Evolutionary conservation across 1,284 basidiomycete species (phyloP).

Genomic region (Apiotrichum gamsii): DNA sequence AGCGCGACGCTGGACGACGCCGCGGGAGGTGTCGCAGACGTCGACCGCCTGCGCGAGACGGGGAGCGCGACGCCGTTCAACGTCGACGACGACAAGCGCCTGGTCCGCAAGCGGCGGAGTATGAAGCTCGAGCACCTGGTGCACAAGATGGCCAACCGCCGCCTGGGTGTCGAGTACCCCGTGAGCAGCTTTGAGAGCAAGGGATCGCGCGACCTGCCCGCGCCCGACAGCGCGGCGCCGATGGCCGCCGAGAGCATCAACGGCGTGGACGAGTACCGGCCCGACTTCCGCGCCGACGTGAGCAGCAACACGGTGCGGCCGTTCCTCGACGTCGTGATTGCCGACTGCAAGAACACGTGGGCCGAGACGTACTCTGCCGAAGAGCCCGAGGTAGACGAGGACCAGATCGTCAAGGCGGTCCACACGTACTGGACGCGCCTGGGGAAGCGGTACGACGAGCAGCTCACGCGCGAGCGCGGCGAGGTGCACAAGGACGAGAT

Average conservation of each 20-base stretch:
- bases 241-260: slow-evolving; percentile 27
- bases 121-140: slow-evolving; percentile 46
- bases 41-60: slow-evolving; percentile 9
- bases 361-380: slow-evolving; percentile 11
- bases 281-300: slow-evolving; percentile 32
- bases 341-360: slow-evolving; percentile 33
- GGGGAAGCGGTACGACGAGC: slow-evolving; percentile 40
- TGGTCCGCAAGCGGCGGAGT: slow-evolving; percentile 31
- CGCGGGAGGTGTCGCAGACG: no score
- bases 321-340: slow-evolving; percentile 33
- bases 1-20: slow-evolving; percentile 4
- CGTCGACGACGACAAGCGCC: slow-evolving; percentile 15
- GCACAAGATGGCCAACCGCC: slow-evolving; percentile 43
- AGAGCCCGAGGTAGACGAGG: slow-evolving; percentile 30
- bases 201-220: slow-evolving; percentile 34
- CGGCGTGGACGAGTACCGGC: slow-evolving; percentile 36
- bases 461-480: slow-evolving; percentile 33
- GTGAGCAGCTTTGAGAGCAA: slow-evolving; percentile 30
- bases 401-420: slow-evolving; percentile 33
- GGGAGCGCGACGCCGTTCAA: slow-evolving; percentile 7
- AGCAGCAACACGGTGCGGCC: slow-evolving; percentile 23
- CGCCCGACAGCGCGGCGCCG: slow-evolving; percentile 23
- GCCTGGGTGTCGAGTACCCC: slow-evolving; percentile 40
- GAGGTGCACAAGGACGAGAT: slow-evolving; percentile 43
- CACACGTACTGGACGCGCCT: slow-evolving; percentile 41